A percentile compares a stretch with the other conserved stretches of the same genome.
Conservation (phyloP, 441 rosid species). For the Jatropha podagrica region DNA sequence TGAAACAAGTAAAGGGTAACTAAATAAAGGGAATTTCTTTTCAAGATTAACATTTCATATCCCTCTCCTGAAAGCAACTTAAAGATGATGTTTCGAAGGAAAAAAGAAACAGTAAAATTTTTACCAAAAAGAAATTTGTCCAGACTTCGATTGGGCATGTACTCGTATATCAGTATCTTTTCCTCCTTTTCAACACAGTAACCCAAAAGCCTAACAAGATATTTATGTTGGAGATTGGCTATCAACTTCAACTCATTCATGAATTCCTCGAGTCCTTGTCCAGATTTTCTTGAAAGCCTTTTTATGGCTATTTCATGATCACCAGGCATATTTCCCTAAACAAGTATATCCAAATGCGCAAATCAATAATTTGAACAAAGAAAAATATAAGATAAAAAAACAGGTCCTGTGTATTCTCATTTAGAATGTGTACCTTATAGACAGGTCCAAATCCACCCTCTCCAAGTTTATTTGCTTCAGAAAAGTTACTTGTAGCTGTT, state of each 20-base stretch:
- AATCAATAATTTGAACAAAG: background rate
- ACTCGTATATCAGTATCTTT: slow-evolving; percentile 15
- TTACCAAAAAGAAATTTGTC: slow-evolving; percentile 17
- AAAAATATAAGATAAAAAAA: background rate
- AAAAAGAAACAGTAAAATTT: background rate
- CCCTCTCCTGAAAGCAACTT: background rate
- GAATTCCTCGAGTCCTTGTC: slow-evolving; percentile 18
- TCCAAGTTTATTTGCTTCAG: slow-evolving; percentile 14
- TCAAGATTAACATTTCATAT: background rate
- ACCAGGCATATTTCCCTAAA: slow-evolving; percentile 3
- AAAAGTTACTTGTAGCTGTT: slow-evolving; percentile 6
- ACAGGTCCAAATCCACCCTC: slow-evolving; percentile 15
- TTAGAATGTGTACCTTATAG: background rate
- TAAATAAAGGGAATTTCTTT: background rate
- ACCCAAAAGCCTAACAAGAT: slow-evolving; percentile 15
- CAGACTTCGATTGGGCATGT: slow-evolving; percentile 15
- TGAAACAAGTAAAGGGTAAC: background rate
- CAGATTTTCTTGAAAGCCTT: slow-evolving; percentile 18
- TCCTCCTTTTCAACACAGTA: slow-evolving; percentile 13
- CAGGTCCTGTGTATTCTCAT: background rate
- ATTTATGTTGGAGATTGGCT: slow-evolving; percentile 15
- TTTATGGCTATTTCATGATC: slow-evolving; percentile 6
- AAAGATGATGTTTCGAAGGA: background rate
- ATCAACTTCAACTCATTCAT: slow-evolving; percentile 17
- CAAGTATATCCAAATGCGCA: background rate